These are phyloP conservation scores for Triglochin maritima DNA, from an alignment of 106 monocot genomes.

Conservation along the genomic window DNA sequence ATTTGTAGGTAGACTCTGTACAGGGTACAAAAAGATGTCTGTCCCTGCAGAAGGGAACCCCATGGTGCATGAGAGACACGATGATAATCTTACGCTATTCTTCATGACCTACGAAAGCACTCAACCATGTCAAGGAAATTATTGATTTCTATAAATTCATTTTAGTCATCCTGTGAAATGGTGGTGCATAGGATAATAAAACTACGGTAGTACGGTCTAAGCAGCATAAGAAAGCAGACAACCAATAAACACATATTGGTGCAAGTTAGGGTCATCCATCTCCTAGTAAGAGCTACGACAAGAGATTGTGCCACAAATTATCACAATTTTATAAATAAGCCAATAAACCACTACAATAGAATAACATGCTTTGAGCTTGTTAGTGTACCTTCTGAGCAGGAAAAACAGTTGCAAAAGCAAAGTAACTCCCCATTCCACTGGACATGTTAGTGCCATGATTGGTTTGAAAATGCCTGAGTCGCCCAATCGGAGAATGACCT, in stretches of 20 bases:
- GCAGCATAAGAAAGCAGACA: background rate
- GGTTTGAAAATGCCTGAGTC: slow-evolving; percentile 18
- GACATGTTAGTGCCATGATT: slow-evolving; percentile 11
- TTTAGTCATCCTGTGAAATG: background rate
- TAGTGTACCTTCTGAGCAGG: slow-evolving; percentile 47
- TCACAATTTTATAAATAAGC: background rate
- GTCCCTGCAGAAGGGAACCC: slow-evolving; percentile 45
- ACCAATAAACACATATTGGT: background rate
- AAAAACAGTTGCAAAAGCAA: slow-evolving; percentile 58
- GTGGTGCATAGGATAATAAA: background rate
- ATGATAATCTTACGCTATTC: slow-evolving; percentile 55
- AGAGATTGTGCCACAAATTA: background rate
- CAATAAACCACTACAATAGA: background rate
- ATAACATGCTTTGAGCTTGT: background rate
- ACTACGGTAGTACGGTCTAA: background rate
- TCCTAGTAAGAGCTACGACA: background rate
- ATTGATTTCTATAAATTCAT: background rate
- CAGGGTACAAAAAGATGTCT: slow-evolving; percentile 40
- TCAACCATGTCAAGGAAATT: background rate
- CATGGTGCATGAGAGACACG: slow-evolving; percentile 57
- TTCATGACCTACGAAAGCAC: slow-evolving; percentile 43
- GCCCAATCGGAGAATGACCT: slow-evolving; percentile 28
- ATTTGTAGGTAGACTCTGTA: slow-evolving; percentile 12
- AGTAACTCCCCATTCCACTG: slow-evolving; percentile 35
- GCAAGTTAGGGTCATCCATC: background rate